These are phyloP conservation scores for Rhodotorula diobovata DNA, from an alignment of 768 basidiomycete genomes.

Conservation along the genomic window DNA sequence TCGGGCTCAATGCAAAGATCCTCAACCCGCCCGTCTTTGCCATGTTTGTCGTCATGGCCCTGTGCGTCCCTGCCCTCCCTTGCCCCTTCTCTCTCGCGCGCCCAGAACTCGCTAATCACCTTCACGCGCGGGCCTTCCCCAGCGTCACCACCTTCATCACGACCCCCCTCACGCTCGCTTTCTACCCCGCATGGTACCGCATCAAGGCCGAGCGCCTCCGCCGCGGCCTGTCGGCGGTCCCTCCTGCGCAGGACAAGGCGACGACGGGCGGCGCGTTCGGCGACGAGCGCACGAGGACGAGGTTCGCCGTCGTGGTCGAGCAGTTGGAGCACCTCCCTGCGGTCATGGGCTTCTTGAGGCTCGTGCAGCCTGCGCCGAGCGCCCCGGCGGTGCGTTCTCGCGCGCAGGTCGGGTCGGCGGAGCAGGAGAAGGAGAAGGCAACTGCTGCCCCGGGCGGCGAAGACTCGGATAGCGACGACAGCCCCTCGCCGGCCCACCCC, in stretches of 20 bases:
- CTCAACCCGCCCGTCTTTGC: slow-evolving; percentile 61
- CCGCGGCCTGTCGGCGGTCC: neutral
- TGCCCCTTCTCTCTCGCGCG: neutral
- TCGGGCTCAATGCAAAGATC: slow-evolving; percentile 71
- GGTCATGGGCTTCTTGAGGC: slow-evolving; percentile 79
- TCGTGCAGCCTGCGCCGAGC: slow-evolving; percentile 20
- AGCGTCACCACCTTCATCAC: slow-evolving; percentile 70
- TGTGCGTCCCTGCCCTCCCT: slow-evolving; percentile 2
- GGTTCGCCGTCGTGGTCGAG: slow-evolving; percentile 82
- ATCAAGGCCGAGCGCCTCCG: slow-evolving; percentile 49
- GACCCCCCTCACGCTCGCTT: slow-evolving; percentile 70
- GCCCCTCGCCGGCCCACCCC: neutral
- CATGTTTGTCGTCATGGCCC: slow-evolving; percentile 38
- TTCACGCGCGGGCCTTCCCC: neutral
- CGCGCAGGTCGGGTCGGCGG: neutral
- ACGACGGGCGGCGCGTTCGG: neutral
- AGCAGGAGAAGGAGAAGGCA: neutral
- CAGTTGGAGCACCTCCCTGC: slow-evolving; percentile 83
- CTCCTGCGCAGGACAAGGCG: neutral
- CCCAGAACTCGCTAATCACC: neutral
- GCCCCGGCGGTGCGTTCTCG: neutral
- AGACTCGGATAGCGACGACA: slow-evolving; percentile 6
- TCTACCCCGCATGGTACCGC: slow-evolving; percentile 62
- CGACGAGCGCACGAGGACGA: slow-evolving; percentile 47
- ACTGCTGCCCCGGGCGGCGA: too few relatives aligned